Evolutionary conservation across 352 stramenopile genomes (phyloP).

Genomic region (Phytophthora crassamura): DNA sequence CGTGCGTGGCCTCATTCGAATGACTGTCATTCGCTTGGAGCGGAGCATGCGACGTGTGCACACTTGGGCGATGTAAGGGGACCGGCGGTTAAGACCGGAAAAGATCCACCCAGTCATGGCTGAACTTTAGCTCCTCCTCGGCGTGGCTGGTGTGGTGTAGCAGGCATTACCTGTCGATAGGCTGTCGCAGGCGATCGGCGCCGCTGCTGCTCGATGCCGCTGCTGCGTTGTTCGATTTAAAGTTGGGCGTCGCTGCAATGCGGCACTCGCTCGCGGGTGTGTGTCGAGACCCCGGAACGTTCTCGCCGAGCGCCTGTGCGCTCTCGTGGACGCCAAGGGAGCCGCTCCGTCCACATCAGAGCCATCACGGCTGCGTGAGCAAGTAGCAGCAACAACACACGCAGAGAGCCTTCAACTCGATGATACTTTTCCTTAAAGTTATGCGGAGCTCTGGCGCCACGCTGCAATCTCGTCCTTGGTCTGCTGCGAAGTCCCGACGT

Average conservation of each 20-base stretch:
- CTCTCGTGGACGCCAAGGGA: conserved; percentile 4
- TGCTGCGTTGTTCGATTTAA: conserved; percentile 40
- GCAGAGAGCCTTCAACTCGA: conserved; percentile 1
- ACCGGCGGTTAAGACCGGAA: conserved; percentile 22
- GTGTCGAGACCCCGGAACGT: conserved; percentile 33
- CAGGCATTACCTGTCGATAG: no score
- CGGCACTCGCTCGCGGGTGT: neutral
- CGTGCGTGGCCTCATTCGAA: conserved; percentile 37
- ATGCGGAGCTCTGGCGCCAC: conserved; percentile 48
- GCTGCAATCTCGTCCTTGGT: conserved; percentile 65
- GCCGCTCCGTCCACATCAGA: conserved; percentile 25
- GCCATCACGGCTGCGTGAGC: neutral
- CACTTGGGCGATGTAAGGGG: conserved; percentile 2
- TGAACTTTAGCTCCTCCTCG: neutral
- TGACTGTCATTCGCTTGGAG: conserved; percentile 3
- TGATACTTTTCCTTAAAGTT: conserved; percentile 21
- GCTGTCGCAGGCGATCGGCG: no score
- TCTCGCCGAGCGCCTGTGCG: conserved; percentile 13
- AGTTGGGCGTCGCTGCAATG: conserved; percentile 28
- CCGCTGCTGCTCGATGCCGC: neutral
- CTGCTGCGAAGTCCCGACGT: conserved; percentile 67
- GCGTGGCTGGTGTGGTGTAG: neutral
- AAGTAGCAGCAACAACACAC: neutral
- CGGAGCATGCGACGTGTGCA: conserved; percentile 33
- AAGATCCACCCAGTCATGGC: conserved; percentile 33